phyloP scores from a whole-genome alignment of 306 rosid genomes.

The Dryas alaskensis region DNA sequence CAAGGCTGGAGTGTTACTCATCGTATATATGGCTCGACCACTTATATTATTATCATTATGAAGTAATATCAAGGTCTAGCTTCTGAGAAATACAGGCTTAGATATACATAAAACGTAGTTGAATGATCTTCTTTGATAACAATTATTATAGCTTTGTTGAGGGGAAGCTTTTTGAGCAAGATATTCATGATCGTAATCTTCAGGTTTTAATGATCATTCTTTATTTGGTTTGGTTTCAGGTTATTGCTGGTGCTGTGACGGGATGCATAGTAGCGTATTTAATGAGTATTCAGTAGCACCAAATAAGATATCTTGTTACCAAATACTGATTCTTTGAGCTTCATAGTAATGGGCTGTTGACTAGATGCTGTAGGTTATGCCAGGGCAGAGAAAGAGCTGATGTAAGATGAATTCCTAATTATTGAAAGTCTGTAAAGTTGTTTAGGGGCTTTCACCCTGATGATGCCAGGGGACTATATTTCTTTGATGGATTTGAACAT shows the following conservation, averaged over 20 bases:
- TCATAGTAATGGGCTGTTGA: slow-evolving; percentile 12
- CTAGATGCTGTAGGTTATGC: slow-evolving; percentile 11
- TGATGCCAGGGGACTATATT: neutral
- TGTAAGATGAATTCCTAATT: slow-evolving; percentile 10
- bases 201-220: neutral
- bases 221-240: slow-evolving; percentile 42
- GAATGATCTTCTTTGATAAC: neutral
- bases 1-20: neutral
- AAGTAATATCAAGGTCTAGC: neutral
- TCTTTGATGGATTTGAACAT: neutral
- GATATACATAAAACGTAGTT: neutral
- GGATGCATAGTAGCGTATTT: slow-evolving; percentile 72
- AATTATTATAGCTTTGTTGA: neutral
- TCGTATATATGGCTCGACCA: neutral
- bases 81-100: neutral
- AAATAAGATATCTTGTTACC: slow-evolving; percentile 22
- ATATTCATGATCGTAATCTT: neutral
- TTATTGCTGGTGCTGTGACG: slow-evolving; percentile 71
- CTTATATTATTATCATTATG: neutral
- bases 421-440: slow-evolving; percentile 23
- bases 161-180: neutral
- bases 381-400: slow-evolving; percentile 7
- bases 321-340: slow-evolving; percentile 18
- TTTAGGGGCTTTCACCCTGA: slow-evolving; percentile 7
- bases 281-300: slow-evolving; percentile 29